phyloP scores from a whole-genome alignment of 1,284 basidiomycete species.

The Cryptococcus deneoformans region DNA sequence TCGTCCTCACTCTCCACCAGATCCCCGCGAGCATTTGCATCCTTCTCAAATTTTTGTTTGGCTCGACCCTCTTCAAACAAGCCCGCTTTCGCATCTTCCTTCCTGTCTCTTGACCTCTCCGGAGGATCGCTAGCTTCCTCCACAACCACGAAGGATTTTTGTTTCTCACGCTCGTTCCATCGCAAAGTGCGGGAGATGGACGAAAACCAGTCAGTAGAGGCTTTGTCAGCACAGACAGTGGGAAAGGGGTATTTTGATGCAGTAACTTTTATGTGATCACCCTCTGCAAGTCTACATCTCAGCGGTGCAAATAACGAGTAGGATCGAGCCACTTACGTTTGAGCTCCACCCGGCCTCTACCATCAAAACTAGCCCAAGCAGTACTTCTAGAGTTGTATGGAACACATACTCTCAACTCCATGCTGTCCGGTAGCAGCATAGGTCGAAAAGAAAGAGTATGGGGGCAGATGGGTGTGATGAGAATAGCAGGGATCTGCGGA shows the following conservation, averaged over 20 bases:
- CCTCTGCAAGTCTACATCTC: constrained; percentile 60
- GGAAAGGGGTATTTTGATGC: constrained; percentile 99
- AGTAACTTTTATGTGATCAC: constrained; percentile 98
- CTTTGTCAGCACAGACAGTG: constrained; percentile 95
- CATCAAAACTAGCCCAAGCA: constrained; percentile 99
- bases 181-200: constrained; percentile 93
- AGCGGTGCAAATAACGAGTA: too few relatives aligned
- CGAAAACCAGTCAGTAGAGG: constrained; percentile 98
- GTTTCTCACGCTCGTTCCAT: constrained; percentile 96
- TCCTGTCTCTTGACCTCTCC: constrained; percentile 36
- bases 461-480: constrained; percentile 98
- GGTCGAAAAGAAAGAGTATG: constrained; percentile 98
- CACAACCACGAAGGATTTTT: constrained; percentile 97
- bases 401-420: constrained; percentile 97
- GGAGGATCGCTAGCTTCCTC: constrained; percentile 65
- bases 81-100: constrained; percentile 10
- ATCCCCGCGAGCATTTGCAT: constrained; percentile 55
- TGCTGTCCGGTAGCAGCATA: constrained; percentile 96
- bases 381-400: constrained; percentile 98
- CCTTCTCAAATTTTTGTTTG: constrained; percentile 52
- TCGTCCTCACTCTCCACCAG: constrained; percentile 54
- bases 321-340: constrained; percentile 64
- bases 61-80: constrained; percentile 51
- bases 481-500: constrained; percentile 93
- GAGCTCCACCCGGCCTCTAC: constrained; percentile 91